Percentiles rank a stretch among this genome's conserved stretches.
phyloP scores from a whole-genome alignment of 257 asterid genomes.

The Vinca minor region DNA sequence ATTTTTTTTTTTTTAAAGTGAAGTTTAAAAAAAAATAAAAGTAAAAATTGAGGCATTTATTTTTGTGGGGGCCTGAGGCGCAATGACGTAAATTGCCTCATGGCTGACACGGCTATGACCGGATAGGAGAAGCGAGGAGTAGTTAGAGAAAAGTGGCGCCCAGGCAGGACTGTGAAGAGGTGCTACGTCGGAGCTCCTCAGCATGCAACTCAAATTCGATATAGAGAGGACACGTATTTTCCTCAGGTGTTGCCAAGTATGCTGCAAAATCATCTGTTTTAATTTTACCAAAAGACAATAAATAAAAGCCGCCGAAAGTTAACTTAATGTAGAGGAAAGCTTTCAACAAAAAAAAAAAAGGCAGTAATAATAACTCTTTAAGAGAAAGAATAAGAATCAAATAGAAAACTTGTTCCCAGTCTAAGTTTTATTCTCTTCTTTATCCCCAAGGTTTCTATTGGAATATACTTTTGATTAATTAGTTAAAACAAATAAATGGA shows the following conservation, averaged over 20 bases:
- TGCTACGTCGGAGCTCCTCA: not conserved
- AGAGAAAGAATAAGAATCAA: too few relatives aligned
- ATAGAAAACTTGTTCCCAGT: slow-evolving; percentile 10
- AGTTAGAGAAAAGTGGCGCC: too few relatives aligned
- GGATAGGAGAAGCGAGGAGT: too few relatives aligned
- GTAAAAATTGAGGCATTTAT: too few relatives aligned
- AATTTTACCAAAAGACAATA: too few relatives aligned
- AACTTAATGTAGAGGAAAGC: not conserved
- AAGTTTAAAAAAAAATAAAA: too few relatives aligned
- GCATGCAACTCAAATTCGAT: not conserved
- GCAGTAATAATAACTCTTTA: too few relatives aligned
- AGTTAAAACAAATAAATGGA: not conserved
- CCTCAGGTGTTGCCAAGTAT: not conserved
- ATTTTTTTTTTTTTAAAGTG: too few relatives aligned
- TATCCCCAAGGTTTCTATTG: slow-evolving; percentile 9
- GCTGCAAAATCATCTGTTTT: not conserved
- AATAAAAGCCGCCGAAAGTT: not conserved
- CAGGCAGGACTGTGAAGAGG: too few relatives aligned
- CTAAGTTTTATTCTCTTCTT: slow-evolving; percentile 14
- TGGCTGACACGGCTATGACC: too few relatives aligned
- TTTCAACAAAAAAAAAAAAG: slow-evolving; percentile 5
- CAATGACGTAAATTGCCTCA: too few relatives aligned
- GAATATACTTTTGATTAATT: not conserved
- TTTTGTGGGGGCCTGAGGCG: too few relatives aligned
- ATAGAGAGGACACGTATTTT: not conserved